Evolutionary conservation across 2,329 filamentous ascomycete genomes (phyloP), one percentile per base, ranked within the genome.

Genomic region (Monosporascus cannonballus): DNA sequence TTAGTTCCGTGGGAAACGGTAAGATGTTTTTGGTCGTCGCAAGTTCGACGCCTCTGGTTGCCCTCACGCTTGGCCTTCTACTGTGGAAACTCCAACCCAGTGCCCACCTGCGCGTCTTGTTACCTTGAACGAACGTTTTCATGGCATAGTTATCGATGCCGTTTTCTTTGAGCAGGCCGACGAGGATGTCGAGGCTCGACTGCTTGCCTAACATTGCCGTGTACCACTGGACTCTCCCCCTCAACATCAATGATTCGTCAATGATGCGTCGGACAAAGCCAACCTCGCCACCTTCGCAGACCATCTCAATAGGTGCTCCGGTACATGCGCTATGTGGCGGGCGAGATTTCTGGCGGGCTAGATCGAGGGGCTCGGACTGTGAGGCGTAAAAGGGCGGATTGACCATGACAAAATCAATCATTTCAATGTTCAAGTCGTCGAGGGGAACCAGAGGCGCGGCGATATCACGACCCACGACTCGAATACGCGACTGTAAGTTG

Each of bases 301-400:
- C 85, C 93, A 97, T 96, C 69, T 99, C 94, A 1, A 85, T 76
- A 0, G 83, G 77, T 0, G 87, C 81, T 6, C 93, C 94, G 0
- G 92, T 96, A 64, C 84, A 83, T 48, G 87, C 84, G 0, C 88
- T 87, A 52, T 81, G 81, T 0, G 92, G 87, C 0, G 84, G 84
- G 0, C 78, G 76, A 3, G 77, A 71, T 68, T 96, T 96, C 38
- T 77, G 70, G 17, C 75, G 68, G 0, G 89, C 86, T 1, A 86
- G 86, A 4, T 74, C 71, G 3, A 78, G 59, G 69, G 96, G 81
- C 49, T 95, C 90, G 5, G 77, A 70, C 3, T 79, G 72, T 0
- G 89, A 91, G n/a, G 76, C 70, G 73, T 96, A 97, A 72, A 99
- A 99, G 0, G 94, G 94, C 0, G 94, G 94, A 60, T 99, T 99